Base-by-base conservation (phyloP, 1,139 yeast species). In the Blastobotrys indianensis region DNA sequence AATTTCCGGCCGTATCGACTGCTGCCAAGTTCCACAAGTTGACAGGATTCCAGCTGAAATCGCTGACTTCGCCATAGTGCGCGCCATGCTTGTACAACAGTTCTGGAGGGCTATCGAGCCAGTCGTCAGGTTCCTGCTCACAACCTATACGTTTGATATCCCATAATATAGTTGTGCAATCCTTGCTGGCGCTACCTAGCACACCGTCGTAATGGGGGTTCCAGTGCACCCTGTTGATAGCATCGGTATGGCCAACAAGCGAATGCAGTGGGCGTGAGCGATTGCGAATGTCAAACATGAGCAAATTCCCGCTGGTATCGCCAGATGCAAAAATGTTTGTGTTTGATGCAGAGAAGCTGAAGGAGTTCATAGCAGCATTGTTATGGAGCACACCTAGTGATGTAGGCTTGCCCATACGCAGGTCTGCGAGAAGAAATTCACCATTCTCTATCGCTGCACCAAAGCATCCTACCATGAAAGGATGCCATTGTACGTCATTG, bases 31-130 rank as follows among this genome's bases (percentile, higher is more conserved):
- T 71, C 85, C 87, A 80, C 12, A 79, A 77, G 54, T 82, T 85
- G 55, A 80, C 52, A 1, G 77, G 74, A 44, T 85, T 83, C 96
- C 97, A 90, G 39, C 80, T 77, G 44, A 88, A 71, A 58, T 90
- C 97, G 57, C 84, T 84, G 7, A 90, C 87, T 6, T 94, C 90
- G 36, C 84, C 69, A 76, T 90, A 78, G 63, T 92, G 98, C 0
- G 98, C 98, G 15, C 83, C 85, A 64, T 90, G 98, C 32, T 77
- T 74, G 60, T 92, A 90, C 17, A 81, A 50, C 39, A 81, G 65
- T 35, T 68, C 73, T 2, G 69, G 63, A 2, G 68, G 65, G 1
- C 65, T 66, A 32, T 47, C 51, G 13, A 44, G 46, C 8, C 34
- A 15, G 32, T 50, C 68, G 48, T 65, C 68, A 2, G 63, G 61